Conservation (phyloP, 2,329 filamentous ascomycete species). For the Fusarium nematophilum region DNA sequence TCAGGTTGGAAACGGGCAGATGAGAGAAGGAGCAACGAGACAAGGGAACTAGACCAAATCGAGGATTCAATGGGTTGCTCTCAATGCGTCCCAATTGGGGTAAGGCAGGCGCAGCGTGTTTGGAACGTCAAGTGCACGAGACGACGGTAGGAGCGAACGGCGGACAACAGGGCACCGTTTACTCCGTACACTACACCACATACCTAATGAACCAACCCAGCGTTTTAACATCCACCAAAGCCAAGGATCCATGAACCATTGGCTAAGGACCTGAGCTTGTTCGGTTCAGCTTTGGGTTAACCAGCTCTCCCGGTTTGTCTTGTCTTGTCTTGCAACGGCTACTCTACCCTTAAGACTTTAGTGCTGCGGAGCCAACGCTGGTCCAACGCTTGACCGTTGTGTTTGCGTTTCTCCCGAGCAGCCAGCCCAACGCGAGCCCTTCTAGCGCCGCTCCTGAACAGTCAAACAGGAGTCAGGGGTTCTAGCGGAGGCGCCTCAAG, state of each 20-base stretch:
- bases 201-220: constrained; percentile 13
- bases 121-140: neutral
- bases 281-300: constrained; percentile 7
- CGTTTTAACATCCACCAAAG: constrained; percentile 7
- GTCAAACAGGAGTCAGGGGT: constrained; percentile 13
- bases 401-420: constrained; percentile 26
- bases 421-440: constrained; percentile 13
- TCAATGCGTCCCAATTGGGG: neutral
- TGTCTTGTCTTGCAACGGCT: constrained; percentile 20
- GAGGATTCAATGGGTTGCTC: neutral
- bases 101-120: no score
- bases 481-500: constrained; percentile 15
- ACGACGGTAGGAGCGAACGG: constrained; percentile 12
- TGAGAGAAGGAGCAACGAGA: constrained; percentile 17
- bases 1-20: constrained; percentile 20
- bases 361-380: constrained; percentile 23
- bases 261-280: neutral
- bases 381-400: constrained; percentile 37
- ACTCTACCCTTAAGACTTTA: constrained; percentile 14
- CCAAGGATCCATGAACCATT: constrained; percentile 1
- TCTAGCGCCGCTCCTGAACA: constrained; percentile 12
- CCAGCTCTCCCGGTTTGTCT: constrained; percentile 20
- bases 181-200: neutral
- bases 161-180: constrained; percentile 9
- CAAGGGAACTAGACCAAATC: constrained; percentile 10